phyloP scores from a whole-genome alignment of 2,329 filamentous ascomycete genomes.

The Ophiocordyceps robertsii region DNA sequence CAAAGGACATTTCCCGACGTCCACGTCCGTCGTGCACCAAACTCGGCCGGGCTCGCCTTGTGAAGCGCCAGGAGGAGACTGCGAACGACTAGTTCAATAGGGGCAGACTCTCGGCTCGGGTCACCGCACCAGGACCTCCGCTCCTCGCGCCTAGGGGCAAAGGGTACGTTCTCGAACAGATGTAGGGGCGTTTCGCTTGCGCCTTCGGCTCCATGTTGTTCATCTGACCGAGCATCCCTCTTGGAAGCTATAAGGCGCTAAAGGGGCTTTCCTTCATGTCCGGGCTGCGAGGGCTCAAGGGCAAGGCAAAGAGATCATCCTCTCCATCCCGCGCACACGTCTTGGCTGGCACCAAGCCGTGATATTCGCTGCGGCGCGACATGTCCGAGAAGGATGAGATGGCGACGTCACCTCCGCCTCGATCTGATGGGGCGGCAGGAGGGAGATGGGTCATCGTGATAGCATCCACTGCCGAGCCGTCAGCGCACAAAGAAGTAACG shows the following conservation, averaged over 20 bases:
- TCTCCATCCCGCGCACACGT: slow-evolving; percentile 26
- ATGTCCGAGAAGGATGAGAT: slow-evolving; percentile 22
- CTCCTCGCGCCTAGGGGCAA: too few species aligned
- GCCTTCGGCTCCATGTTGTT: too few species aligned
- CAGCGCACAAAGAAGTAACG: slow-evolving; percentile 7
- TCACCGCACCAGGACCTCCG: too few species aligned
- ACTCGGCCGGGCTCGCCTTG: too few species aligned
- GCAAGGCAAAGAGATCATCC: slow-evolving; percentile 77
- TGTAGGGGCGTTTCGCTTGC: too few species aligned
- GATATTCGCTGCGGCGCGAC: slow-evolving; percentile 7
- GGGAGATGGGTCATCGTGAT: slow-evolving; percentile 19
- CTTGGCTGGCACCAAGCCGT: slow-evolving; percentile 8
- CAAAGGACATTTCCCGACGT: too few species aligned
- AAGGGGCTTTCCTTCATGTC: slow-evolving; percentile 81
- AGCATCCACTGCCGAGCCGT: slow-evolving; percentile 16
- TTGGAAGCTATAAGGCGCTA: slow-evolving; percentile 22
- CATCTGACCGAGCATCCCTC: too few species aligned
- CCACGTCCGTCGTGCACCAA: too few species aligned
- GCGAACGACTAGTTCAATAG: too few species aligned
- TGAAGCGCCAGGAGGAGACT: too few species aligned
- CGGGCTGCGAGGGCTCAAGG: slow-evolving; percentile 73
- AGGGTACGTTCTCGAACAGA: too few species aligned
- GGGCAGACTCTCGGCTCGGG: too few species aligned
- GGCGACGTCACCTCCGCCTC: slow-evolving; percentile 18
- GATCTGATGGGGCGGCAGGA: slow-evolving; percentile 18